Conservation (phyloP, 2,329 filamentous ascomycete species). For the Ophiostoma pallidulum region DNA sequence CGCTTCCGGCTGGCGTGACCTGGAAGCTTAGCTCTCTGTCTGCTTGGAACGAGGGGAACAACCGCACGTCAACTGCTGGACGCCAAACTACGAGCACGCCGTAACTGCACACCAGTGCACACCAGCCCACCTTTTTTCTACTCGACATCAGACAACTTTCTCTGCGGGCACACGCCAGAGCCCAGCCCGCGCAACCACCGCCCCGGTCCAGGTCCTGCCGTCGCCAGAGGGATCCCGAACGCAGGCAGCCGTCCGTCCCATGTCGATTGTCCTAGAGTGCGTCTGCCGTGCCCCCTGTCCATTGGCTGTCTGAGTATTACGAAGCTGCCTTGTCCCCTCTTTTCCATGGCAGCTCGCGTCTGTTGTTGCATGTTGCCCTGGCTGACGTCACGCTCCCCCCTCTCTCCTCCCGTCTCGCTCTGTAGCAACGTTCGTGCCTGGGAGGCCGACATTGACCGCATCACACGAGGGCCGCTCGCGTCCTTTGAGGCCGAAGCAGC, state of each 20-base stretch:
- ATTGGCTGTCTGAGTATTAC: neutral
- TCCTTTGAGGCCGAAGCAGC: constrained; percentile 19
- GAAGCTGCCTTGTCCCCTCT: neutral
- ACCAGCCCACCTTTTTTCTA: neutral
- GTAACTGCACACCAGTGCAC: no score
- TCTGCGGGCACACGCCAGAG: neutral
- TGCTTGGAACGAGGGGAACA: no score
- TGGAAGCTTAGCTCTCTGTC: no score
- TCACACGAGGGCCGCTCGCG: constrained; percentile 39
- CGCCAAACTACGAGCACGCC: no score
- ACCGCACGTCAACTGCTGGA: no score
- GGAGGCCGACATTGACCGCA: constrained; percentile 50
- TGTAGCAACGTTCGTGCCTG: constrained; percentile 18
- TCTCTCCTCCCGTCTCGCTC: neutral
- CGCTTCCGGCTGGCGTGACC: constrained; percentile 10
- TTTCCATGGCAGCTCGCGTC: no score
- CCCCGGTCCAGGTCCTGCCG: neutral
- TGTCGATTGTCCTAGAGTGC: constrained; percentile 42
- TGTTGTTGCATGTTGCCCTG: neutral
- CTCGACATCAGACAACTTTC: neutral
- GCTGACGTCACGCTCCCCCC: neutral
- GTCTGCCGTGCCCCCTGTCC: constrained; percentile 18
- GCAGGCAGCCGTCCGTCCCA: constrained; percentile 17
- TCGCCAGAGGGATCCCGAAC: constrained; percentile 3
- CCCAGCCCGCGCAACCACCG: neutral